Evolutionary conservation across 768 basidiomycete species (phyloP).

Genomic region (Mycena galopus): DNA sequence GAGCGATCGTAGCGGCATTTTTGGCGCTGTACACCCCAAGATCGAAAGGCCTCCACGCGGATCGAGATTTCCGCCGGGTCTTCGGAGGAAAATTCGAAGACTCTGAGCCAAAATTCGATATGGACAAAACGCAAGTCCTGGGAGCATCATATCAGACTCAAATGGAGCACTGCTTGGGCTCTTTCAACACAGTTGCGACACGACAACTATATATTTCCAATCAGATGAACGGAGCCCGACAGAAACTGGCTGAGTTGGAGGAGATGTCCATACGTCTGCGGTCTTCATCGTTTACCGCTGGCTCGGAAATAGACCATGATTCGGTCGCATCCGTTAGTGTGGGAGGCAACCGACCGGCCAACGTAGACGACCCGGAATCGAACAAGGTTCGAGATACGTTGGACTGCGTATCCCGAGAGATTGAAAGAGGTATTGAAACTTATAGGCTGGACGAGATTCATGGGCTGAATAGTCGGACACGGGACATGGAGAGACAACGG

Average conservation of each 20-base stretch:
- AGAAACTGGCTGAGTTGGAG: constrained; percentile 20
- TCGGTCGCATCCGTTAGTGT: background rate
- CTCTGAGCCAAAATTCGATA: too few relatives aligned
- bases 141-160: too few relatives aligned
- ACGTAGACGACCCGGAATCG: background rate
- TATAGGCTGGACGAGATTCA: too few relatives aligned
- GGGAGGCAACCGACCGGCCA: background rate
- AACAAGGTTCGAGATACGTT: background rate
- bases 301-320: background rate
- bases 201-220: constrained; percentile 30
- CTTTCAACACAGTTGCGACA: constrained; percentile 15
- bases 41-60: too few relatives aligned
- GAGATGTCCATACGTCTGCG: background rate
- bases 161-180: too few relatives aligned
- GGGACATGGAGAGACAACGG: constrained; percentile 1
- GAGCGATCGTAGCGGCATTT: too few relatives aligned
- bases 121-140: too few relatives aligned
- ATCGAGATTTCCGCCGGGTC: too few relatives aligned
- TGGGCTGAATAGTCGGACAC: constrained; percentile 1
- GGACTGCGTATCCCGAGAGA: background rate
- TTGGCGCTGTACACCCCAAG: too few relatives aligned
- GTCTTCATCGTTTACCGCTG: background rate
- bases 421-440: too few relatives aligned
- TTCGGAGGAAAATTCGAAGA: too few relatives aligned
- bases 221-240: constrained; percentile 6